Conservation (phyloP, 2,329 filamentous ascomycete species). For the Massarina eburnea region DNA sequence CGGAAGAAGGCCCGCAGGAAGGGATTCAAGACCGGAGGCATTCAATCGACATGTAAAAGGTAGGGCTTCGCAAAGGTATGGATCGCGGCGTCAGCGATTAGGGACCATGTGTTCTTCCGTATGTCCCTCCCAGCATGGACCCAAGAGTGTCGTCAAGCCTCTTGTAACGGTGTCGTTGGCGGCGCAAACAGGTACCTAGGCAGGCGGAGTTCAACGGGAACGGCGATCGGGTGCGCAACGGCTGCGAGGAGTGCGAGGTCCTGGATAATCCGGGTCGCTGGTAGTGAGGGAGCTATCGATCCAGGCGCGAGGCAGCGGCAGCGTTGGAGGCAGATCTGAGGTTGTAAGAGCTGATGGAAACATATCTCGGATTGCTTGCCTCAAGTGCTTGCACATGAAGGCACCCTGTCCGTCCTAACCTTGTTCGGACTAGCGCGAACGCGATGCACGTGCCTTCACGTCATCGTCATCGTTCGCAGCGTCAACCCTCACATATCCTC, state of each 20-base stretch:
- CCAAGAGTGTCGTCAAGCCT: no score
- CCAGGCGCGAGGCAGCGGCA: no score
- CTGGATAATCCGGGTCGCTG: no score
- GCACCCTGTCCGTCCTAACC: neutral
- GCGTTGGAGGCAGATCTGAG: neutral
- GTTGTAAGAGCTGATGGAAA: neutral
- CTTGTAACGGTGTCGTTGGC: no score
- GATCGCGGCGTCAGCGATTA: constrained; percentile 16
- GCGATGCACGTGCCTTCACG: neutral
- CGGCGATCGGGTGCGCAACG: no score
- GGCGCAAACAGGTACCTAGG: no score
- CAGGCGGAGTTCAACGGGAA: no score
- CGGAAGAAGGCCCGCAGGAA: constrained; percentile 98
- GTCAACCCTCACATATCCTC: no score
- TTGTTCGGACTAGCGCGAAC: neutral
- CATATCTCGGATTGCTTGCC: neutral
- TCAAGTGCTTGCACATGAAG: neutral
- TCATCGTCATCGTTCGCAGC: no score
- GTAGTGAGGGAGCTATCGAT: no score
- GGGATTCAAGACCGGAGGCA: constrained; percentile 94
- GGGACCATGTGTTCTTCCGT: constrained; percentile 33
- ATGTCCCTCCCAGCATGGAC: neutral
- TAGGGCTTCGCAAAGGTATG: constrained; percentile 6
- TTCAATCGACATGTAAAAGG: constrained; percentile 59
- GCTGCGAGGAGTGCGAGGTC: no score